Evolutionary conservation across 1,284 basidiomycete species (phyloP).

Genomic region (Sphagnurus paluster): DNA sequence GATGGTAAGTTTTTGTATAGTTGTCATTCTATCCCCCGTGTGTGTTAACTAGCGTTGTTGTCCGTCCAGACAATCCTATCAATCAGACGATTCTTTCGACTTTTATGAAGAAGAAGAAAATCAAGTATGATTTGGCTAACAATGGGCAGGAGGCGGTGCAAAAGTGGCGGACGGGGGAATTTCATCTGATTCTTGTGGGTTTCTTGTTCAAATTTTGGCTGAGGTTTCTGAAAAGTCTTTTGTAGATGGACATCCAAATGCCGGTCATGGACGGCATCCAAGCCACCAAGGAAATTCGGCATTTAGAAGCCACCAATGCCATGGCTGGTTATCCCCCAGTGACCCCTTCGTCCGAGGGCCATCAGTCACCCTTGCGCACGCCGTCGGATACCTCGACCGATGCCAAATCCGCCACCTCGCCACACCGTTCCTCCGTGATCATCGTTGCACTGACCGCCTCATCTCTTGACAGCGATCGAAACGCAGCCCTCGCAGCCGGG

Average conservation of each 20-base stretch:
- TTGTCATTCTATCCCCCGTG: conserved; percentile 1
- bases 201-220: conserved; percentile 1
- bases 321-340: conserved; percentile 74
- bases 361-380: conserved; percentile 37
- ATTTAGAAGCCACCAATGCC: conserved; percentile 74
- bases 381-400: conserved; percentile 53
- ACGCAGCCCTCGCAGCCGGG: conserved; percentile 93
- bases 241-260: conserved; percentile 99
- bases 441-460: conserved; percentile 98
- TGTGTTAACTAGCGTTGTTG: neutral
- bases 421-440: conserved; percentile 93
- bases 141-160: conserved; percentile 96
- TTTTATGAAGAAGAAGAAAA: conserved; percentile 95
- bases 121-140: conserved; percentile 93
- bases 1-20: conserved; percentile 67
- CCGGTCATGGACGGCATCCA: conserved; percentile 98
- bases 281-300: conserved; percentile 95
- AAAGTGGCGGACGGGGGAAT: conserved; percentile 93
- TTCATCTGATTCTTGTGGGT: conserved; percentile 90
- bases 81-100: conserved; percentile 96
- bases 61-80: conserved; percentile 89
- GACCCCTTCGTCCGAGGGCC: conserved; percentile 60
- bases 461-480: conserved; percentile 89
- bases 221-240: conserved; percentile 10
- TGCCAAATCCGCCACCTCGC: conserved; percentile 46